Evolutionary conservation across 805 yeast species (phyloP).

Genomic region (Ogataea angusta): DNA sequence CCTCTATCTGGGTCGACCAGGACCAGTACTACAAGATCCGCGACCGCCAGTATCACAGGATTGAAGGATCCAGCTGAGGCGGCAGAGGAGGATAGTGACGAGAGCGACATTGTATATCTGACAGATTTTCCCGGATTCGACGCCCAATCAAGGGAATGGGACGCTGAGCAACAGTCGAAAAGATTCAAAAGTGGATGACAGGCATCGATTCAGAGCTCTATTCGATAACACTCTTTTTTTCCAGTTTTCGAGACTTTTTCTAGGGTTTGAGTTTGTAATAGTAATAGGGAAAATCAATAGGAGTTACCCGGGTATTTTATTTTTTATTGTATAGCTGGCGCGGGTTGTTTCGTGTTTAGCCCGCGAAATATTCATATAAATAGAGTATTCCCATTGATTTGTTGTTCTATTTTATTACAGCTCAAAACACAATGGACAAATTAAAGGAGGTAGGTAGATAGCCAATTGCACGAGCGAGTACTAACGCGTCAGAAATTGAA

Average conservation of each 20-base stretch:
- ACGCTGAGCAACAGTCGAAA: slow-evolving; percentile 1
- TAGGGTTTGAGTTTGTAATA: slow-evolving; percentile 1
- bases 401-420: slow-evolving; percentile 6
- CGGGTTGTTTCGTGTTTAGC: slow-evolving; percentile 9
- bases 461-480: not conserved
- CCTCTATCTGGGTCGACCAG: slow-evolving; percentile 6
- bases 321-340: slow-evolving; percentile 4
- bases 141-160: not conserved
- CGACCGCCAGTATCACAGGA: slow-evolving; percentile 7
- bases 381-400: slow-evolving; percentile 11
- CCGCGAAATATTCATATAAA: slow-evolving; percentile 9
- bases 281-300: not conserved
- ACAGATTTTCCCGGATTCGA: slow-evolving; percentile 6
- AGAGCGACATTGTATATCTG: slow-evolving; percentile 13
- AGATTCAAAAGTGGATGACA: slow-evolving; percentile 3
- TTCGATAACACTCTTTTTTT: not conserved
- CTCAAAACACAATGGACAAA: slow-evolving; percentile 41
- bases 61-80: slow-evolving; percentile 1
- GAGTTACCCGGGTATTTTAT: slow-evolving; percentile 9
- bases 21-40: slow-evolving; percentile 4
- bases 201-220: not conserved
- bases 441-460: slow-evolving; percentile 43
- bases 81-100: slow-evolving; percentile 11
- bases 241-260: not conserved
- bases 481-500: slow-evolving; percentile 60